A percentile compares a stretch with the other conserved stretches of the same genome.
Conservation (phyloP, 129 eudicot species). For the Tagetes erecta region DNA sequence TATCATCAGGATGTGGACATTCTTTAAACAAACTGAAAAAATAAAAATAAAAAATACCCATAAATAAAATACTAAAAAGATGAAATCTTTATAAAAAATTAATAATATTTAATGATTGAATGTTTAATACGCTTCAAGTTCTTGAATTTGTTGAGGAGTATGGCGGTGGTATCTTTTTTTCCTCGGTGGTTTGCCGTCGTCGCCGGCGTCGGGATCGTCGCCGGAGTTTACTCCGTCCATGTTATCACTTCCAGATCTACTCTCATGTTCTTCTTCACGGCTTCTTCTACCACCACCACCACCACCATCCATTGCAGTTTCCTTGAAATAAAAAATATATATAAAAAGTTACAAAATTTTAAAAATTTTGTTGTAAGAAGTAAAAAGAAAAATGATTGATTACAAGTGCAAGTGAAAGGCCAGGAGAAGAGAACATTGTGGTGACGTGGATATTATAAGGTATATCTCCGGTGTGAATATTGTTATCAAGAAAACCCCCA, state of each 20-base stretch:
- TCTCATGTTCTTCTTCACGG: conserved; percentile 94
- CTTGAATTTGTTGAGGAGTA: conserved; percentile 99
- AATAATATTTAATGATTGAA: background rate
- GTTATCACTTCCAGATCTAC: conserved; percentile 98
- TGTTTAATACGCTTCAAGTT: conserved; percentile 63
- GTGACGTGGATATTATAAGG: conserved; percentile 58
- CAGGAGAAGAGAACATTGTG: conserved; percentile 79
- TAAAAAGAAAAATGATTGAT: background rate
- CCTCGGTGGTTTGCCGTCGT: conserved; percentile 76
- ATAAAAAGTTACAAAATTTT: background rate
- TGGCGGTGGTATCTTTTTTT: conserved; percentile 98
- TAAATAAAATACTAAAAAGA: background rate
- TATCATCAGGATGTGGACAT: conserved; percentile 99
- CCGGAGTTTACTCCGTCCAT: conserved; percentile 93
- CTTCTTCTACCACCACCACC: conserved; percentile 60
- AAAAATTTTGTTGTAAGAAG: background rate
- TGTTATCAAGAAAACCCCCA: conserved; percentile 90
- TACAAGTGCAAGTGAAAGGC: conserved; percentile 97
- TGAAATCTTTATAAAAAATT: no score
- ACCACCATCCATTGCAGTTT: conserved; percentile 67
- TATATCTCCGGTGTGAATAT: conserved; percentile 50
- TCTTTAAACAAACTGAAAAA: conserved; percentile 75
- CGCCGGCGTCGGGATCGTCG: conserved; percentile 70
- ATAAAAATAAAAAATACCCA: background rate
- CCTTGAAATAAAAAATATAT: conserved; percentile 31